Evolutionary conservation across 805 yeast genomes (phyloP), one percentile per base, ranked within the genome.

Genomic region (Candida chilensis): DNA sequence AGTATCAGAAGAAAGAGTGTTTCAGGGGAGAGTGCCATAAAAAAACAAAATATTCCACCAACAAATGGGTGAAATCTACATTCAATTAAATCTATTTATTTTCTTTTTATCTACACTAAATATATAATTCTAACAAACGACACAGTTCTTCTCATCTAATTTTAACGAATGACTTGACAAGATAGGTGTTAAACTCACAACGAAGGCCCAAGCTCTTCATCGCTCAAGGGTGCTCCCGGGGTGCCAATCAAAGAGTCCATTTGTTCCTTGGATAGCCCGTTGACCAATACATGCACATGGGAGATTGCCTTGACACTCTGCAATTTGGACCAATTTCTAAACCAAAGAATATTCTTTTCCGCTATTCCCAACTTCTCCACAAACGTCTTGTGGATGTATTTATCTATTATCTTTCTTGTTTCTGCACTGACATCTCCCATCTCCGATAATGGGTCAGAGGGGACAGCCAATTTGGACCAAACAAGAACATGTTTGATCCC

Each of bases 221-320:
- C 36, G 11, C 20, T 17, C 18, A 50, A 25, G 1, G 43, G 31
- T n/a, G 28, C 28, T 3, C 56, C 56, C 6, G 46, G 38, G 1
- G 50, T 42, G 5, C 31, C 26, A 1, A 45, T 11, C 2, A 46
- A 34, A 16, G 27, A 32, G 3, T 37, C 31, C 5, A 54, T 29
- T 9, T 50, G 44, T 4, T 48, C 52, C 9, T 40, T 27, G 4
- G 46, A 39, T 16, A 64, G 41, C n/a, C 61, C 67, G 28, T 56
- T 65, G 9, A 81, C 38, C 17, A 81, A 43, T 2, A 80, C 70
- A 50, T 81, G 92, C n/a, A 80, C 54, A 45, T 81, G 92, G 16
- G 86, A 78, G 20, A 81, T 57, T 18, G 71, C 62, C 38, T 60
- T 66, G 5, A 82, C 78, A 46, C 86, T 78, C 47, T 82, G 92